phyloP scores from a whole-genome alignment of 2,329 filamentous ascomycete species.

The Decorospora gaudefroyi region DNA sequence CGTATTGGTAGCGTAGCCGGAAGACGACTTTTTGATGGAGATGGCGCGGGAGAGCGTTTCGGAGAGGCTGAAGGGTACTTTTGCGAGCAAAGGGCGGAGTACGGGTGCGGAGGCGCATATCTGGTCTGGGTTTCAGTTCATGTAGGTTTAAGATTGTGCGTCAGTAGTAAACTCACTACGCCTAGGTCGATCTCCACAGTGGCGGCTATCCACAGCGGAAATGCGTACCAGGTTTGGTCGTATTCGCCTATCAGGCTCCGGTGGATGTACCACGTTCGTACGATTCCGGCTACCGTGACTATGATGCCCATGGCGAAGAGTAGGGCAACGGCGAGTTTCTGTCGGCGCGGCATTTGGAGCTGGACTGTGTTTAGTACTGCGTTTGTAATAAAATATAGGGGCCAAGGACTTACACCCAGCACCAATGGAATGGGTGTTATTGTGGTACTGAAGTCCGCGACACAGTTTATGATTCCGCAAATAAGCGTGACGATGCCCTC shows the following conservation, averaged over 20 bases:
- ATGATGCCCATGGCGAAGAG: conserved; percentile 51
- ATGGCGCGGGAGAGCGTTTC: conserved; percentile 20
- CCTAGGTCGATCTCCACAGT: conserved; percentile 54
- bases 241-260: conserved; percentile 48
- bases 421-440: conserved; percentile 53
- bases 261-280: conserved; percentile 54
- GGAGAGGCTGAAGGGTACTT: conserved; percentile 33
- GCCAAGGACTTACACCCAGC: conserved; percentile 35
- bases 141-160: not conserved
- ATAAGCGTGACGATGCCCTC: conserved; percentile 49
- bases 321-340: conserved; percentile 48
- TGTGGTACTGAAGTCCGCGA: conserved; percentile 51
- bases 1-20: conserved; percentile 6
- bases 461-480: conserved; percentile 51
- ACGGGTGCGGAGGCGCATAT: conserved; percentile 43
- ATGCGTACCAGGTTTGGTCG: conserved; percentile 53
- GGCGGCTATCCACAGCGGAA: conserved; percentile 54
- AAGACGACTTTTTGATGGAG: conserved; percentile 16
- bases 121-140: conserved; percentile 3
- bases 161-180: conserved; percentile 49
- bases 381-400: not conserved
- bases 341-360: conserved; percentile 50
- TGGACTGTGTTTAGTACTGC: not conserved
- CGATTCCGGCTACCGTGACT: conserved; percentile 50
- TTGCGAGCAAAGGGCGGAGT: conserved; percentile 35